Percentiles rank a stretch among this genome's conserved stretches.
These are phyloP conservation scores for Venturia pyrina DNA, from an alignment of 2,329 filamentous ascomycete genomes.

Conservation along the genomic window DNA sequence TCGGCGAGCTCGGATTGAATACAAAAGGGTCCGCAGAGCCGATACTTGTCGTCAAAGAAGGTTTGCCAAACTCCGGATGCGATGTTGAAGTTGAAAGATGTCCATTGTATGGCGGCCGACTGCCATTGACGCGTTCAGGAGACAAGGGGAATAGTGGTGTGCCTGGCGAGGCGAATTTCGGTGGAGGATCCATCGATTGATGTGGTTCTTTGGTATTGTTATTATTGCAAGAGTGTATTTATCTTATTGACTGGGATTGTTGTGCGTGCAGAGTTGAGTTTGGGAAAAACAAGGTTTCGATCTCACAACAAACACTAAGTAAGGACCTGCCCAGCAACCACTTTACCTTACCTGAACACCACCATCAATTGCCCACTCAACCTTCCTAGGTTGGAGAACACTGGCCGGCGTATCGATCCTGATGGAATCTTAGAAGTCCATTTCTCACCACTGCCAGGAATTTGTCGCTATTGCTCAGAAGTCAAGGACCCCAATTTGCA, in stretches of 20 bases:
- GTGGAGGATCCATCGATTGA: conserved; percentile 1
- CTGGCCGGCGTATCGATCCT: too few species aligned
- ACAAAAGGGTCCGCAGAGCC: conserved; percentile 4
- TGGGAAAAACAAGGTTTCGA: background rate
- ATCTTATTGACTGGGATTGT: background rate
- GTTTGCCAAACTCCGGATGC: conserved; percentile 20
- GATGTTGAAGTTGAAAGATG: conserved; percentile 21
- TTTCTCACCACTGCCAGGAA: too few species aligned
- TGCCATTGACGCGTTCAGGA: conserved; percentile 51
- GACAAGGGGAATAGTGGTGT: conserved; percentile 52
- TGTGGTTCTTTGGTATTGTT: background rate
- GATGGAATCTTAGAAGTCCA: too few species aligned
- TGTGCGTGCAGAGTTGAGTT: background rate
- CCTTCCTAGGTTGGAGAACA: too few species aligned
- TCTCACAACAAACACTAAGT: background rate
- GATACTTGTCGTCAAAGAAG: background rate
- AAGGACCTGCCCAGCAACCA: background rate
- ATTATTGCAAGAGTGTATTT: background rate
- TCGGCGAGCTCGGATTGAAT: conserved; percentile 39
- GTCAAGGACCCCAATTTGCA: too few species aligned
- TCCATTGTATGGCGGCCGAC: conserved; percentile 23
- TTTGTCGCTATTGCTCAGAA: too few species aligned
- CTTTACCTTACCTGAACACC: background rate
- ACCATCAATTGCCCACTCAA: background rate
- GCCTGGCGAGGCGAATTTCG: conserved; percentile 39